Evolutionary conservation across 148 eudicot species (phyloP).

Genomic region (Diospyros kaki): DNA sequence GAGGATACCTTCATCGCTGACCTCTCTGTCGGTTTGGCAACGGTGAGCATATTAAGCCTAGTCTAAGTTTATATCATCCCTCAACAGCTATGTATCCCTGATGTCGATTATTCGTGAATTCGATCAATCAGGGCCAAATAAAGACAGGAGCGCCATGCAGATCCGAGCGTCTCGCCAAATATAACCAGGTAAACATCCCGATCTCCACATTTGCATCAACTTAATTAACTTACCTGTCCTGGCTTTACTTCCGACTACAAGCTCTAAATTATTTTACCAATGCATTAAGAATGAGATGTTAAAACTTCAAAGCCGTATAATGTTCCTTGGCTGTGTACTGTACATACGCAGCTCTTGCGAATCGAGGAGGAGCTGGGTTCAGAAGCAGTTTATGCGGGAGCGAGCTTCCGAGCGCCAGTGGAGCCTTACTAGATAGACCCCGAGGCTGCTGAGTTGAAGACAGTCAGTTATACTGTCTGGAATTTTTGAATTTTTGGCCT

Average conservation of each 20-base stretch:
- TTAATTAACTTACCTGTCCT: neutral
- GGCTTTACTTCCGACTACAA: too few relatives aligned
- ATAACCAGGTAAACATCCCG: constrained; percentile 23
- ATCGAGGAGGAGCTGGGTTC: constrained; percentile 96
- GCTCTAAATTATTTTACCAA: too few relatives aligned
- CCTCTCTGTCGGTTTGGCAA: constrained; percentile 92
- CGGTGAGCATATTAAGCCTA: constrained; percentile 41
- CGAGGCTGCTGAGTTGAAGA: too few relatives aligned
- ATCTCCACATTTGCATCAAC: neutral
- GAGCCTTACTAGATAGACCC: constrained; percentile 59
- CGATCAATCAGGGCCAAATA: constrained; percentile 25
- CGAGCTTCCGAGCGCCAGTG: constrained; percentile 76
- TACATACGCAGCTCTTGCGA: constrained; percentile 49
- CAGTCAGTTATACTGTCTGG: neutral
- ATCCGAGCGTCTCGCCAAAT: constrained; percentile 33
- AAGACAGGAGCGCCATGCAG: constrained; percentile 33
- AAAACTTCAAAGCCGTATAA: neutral
- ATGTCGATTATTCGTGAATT: constrained; percentile 7
- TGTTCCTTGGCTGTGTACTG: neutral
- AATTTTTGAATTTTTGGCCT: neutral
- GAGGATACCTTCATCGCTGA: constrained; percentile 99
- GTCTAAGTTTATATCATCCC: too few relatives aligned
- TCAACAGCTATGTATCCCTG: neutral
- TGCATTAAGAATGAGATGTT: neutral
- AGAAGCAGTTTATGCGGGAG: constrained; percentile 88